Percentiles rank a stretch among this genome's conserved stretches.
phyloP scores from a whole-genome alignment of 129 eudicot genomes.

The Erigeron canadensis region DNA sequence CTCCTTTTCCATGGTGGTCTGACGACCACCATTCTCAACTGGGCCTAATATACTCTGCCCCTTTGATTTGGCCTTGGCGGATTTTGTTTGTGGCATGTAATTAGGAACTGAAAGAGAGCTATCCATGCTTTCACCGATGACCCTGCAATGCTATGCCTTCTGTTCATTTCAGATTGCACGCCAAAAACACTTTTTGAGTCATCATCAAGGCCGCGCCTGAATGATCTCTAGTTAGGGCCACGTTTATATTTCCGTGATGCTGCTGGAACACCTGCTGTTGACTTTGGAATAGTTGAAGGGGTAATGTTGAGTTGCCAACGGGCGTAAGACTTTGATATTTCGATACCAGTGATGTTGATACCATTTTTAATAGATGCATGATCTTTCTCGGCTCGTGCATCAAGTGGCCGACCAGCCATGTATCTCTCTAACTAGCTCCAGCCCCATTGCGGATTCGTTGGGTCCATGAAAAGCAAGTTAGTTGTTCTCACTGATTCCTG shows the following conservation, averaged over 20 bases:
- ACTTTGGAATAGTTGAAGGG: constrained; percentile 41
- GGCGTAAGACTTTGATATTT: constrained; percentile 67
- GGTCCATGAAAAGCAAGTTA: constrained; percentile 82
- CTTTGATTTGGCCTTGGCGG: constrained; percentile 70
- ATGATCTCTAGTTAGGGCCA: constrained; percentile 41
- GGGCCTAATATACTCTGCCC: constrained; percentile 46
- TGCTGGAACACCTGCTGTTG: constrained; percentile 23
- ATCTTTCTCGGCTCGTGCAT: constrained; percentile 46
- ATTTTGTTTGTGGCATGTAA: constrained; percentile 79
- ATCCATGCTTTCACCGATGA: constrained; percentile 69
- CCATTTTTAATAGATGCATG: constrained; percentile 43
- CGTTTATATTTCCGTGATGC: constrained; percentile 53
- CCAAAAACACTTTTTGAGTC: constrained; percentile 61
- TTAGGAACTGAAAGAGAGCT: constrained; percentile 75
- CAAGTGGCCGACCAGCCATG: constrained; percentile 76
- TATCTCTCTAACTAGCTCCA: constrained; percentile 99
- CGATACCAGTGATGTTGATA: constrained; percentile 38
- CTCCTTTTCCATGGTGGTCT: constrained; percentile 43
- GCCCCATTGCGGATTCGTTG: constrained; percentile 96
- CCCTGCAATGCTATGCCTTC: constrained; percentile 86
- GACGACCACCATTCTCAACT: constrained; percentile 40
- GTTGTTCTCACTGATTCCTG: constrained; percentile 62
- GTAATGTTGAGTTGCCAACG: constrained; percentile 68
- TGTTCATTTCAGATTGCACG: constrained; percentile 61
- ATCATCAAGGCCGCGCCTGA: constrained; percentile 46